These are phyloP conservation scores for Adansonia digitata DNA, from an alignment of 345 rosid species.

Conservation along the genomic window DNA sequence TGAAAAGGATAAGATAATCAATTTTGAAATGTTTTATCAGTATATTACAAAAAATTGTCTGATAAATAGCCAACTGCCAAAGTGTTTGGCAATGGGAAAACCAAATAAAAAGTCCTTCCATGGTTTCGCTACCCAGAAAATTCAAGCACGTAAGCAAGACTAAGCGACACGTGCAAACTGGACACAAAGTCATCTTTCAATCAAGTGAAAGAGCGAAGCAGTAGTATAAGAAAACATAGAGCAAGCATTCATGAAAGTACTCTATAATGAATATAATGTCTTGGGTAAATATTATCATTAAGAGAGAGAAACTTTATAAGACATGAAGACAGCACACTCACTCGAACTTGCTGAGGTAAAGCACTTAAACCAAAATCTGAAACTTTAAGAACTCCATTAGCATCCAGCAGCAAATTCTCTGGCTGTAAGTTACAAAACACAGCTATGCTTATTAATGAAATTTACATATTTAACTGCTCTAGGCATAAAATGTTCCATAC, in stretches of 20 bases:
- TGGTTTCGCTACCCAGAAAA: too few relatives aligned
- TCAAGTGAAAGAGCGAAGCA: not conserved
- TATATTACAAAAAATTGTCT: not conserved
- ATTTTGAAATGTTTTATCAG: slow-evolving; percentile 3
- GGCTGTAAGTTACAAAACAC: slow-evolving; percentile 53
- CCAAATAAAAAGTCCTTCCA: too few relatives aligned
- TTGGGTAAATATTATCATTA: not conserved
- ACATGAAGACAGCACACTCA: too few relatives aligned
- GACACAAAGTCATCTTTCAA: not conserved
- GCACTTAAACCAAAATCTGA: slow-evolving; percentile 99
- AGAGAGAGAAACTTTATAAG: not conserved
- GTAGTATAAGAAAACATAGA: not conserved
- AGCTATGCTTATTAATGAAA: not conserved
- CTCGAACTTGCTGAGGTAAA: slow-evolving; percentile 97
- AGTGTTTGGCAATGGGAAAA: too few relatives aligned
- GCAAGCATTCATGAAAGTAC: not conserved
- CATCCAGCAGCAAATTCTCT: slow-evolving; percentile 92
- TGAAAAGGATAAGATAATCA: slow-evolving; percentile 13
- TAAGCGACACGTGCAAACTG: not conserved
- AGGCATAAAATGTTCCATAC: slow-evolving; percentile 28
- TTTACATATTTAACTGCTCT: slow-evolving; percentile 1
- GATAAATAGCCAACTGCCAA: too few relatives aligned
- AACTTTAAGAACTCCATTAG: slow-evolving; percentile 75
- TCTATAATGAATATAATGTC: not conserved
- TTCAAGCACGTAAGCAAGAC: slow-evolving; percentile 3